A percentile compares a stretch with the other conserved stretches of the same genome.
phyloP scores from a whole-genome alignment of 495 filamentous ascomycete species.

The Hyaloscypha finlandica region DNA sequence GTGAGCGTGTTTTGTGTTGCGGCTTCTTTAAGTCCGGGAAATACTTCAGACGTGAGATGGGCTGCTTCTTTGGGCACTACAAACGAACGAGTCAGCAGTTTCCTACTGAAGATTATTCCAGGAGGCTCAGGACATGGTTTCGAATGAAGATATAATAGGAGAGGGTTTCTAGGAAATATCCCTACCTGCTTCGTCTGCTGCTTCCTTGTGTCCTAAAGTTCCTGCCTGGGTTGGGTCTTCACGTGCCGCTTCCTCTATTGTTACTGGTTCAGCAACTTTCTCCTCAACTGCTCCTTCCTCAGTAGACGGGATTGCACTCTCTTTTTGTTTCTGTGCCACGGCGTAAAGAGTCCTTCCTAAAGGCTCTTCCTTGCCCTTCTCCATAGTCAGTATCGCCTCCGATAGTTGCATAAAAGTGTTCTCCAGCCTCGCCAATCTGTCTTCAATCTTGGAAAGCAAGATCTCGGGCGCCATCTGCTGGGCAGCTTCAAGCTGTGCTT shows the following conservation, averaged over 20 bases:
- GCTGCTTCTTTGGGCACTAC: background rate
- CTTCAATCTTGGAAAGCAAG: slow-evolving; percentile 1
- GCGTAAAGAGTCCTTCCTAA: background rate
- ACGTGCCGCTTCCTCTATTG: background rate
- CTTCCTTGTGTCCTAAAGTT: background rate
- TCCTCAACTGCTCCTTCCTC: background rate
- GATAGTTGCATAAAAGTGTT: background rate
- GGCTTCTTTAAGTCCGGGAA: background rate
- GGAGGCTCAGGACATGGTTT: no score
- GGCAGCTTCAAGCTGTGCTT: background rate
- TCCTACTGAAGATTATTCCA: no score
- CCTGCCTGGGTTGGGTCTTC: background rate
- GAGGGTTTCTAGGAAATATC: background rate
- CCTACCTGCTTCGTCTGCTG: background rate
- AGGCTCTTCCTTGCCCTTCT: background rate
- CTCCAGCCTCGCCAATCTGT: background rate
- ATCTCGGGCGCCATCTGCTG: slow-evolving; percentile 1
- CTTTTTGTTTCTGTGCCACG: background rate
- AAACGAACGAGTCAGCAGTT: background rate
- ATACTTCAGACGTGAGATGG: background rate
- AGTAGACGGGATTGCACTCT: background rate
- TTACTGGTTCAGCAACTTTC: background rate
- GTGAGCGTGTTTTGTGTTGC: background rate
- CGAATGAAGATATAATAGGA: no score
- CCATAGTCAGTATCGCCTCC: background rate